Evolutionary conservation across 2,329 filamentous ascomycete species (phyloP).

Genomic region (Cercospora sp.): DNA sequence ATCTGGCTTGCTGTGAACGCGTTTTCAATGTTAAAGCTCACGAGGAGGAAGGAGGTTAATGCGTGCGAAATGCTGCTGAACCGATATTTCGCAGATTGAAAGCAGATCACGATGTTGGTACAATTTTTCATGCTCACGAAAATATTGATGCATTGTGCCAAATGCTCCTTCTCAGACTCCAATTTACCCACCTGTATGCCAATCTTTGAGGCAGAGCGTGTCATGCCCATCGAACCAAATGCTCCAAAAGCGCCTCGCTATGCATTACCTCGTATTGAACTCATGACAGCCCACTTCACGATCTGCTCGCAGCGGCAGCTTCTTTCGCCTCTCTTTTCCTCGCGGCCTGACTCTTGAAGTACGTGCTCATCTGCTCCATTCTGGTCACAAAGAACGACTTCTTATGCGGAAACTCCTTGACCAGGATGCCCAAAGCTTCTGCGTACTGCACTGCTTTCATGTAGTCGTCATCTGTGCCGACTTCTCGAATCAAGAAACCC

Average conservation of each 20-base stretch:
- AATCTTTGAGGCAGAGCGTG: not conserved
- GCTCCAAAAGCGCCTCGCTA: slow-evolving; percentile 28
- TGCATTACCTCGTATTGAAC: slow-evolving; percentile 11
- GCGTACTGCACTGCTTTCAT: slow-evolving; percentile 72
- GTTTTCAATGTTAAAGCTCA: not conserved
- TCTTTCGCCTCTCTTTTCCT: slow-evolving; percentile 36
- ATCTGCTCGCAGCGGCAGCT: slow-evolving; percentile 7
- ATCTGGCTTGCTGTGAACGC: not conserved
- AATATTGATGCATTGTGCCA: slow-evolving; percentile 7
- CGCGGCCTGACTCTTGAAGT: slow-evolving; percentile 62
- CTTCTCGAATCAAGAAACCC: slow-evolving; percentile 89
- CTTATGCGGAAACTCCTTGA: slow-evolving; percentile 79
- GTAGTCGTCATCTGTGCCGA: slow-evolving; percentile 65
- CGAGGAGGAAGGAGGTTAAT: not conserved
- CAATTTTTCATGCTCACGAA: slow-evolving; percentile 14
- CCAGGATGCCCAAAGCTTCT: slow-evolving; percentile 83
- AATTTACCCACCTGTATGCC: not conserved
- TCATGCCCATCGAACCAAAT: not conserved
- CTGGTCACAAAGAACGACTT: slow-evolving; percentile 90
- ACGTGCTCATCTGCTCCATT: slow-evolving; percentile 83
- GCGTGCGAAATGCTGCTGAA: not conserved
- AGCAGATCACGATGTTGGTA: slow-evolving; percentile 10
- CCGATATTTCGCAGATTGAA: not conserved
- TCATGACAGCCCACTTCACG: slow-evolving; percentile 7
- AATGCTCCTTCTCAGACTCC: not conserved